Percentiles rank a stretch among this genome's conserved stretches.
Evolutionary conservation across 495 filamentous ascomycete species (phyloP).

Genomic region (Aspergillus mulundensis): DNA sequence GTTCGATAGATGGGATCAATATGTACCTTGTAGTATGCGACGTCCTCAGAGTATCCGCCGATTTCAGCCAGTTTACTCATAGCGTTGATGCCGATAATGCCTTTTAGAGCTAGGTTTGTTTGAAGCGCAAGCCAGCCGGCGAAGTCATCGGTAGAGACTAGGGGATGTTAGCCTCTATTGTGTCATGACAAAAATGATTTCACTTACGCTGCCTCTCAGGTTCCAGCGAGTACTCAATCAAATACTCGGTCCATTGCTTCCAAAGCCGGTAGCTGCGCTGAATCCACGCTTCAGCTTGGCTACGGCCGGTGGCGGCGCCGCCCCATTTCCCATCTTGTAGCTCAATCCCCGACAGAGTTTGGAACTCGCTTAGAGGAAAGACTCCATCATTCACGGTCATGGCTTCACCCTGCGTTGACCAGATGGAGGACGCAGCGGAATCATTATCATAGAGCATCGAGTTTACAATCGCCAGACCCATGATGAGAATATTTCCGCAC

Average conservation of each 20-base stretch:
- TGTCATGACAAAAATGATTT: not conserved
- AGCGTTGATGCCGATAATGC: slow-evolving; percentile 89
- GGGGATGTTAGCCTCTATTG: slow-evolving; percentile 32
- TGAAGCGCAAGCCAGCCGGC: slow-evolving; percentile 90
- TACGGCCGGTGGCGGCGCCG: slow-evolving; percentile 41
- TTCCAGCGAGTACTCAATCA: slow-evolving; percentile 80
- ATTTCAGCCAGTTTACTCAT: slow-evolving; percentile 81
- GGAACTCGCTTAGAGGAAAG: slow-evolving; percentile 43
- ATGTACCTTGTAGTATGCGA: slow-evolving; percentile 57
- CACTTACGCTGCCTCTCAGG: slow-evolving; percentile 73
- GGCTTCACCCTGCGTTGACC: slow-evolving; percentile 38
- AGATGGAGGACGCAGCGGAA: slow-evolving; percentile 49
- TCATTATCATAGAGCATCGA: slow-evolving; percentile 65
- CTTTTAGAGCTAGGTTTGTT: slow-evolving; percentile 90
- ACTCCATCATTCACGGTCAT: slow-evolving; percentile 16
- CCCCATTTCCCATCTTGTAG: slow-evolving; percentile 53
- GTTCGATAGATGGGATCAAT: not conserved
- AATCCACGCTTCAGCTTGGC: slow-evolving; percentile 55
- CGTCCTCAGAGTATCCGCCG: slow-evolving; percentile 62
- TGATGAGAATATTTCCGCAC: slow-evolving; percentile 93
- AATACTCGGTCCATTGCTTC: slow-evolving; percentile 90
- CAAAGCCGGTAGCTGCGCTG: slow-evolving; percentile 69
- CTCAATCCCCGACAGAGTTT: slow-evolving; percentile 40
- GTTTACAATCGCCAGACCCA: slow-evolving; percentile 84
- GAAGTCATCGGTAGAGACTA: slow-evolving; percentile 81